Conservation (phyloP, 2,329 filamentous ascomycete species). For the Ophiocordyceps camponoti-floridani region DNA sequence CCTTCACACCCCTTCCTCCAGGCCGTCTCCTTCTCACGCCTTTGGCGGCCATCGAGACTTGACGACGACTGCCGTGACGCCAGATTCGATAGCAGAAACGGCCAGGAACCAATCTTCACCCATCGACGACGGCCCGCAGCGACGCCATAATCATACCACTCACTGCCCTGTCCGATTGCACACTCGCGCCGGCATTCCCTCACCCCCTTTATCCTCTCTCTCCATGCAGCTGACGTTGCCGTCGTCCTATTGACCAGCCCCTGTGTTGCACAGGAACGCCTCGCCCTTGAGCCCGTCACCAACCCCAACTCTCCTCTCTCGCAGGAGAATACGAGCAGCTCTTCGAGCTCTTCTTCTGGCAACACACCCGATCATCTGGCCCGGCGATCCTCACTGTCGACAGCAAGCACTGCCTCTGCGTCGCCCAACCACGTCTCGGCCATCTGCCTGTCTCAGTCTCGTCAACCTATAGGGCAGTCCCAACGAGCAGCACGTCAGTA, state of each 20-base stretch:
- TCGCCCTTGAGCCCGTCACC: conserved; percentile 5
- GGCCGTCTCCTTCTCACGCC: background rate
- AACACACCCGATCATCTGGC: conserved; percentile 8
- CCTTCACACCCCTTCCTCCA: background rate
- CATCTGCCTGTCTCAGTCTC: conserved; percentile 3
- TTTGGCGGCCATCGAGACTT: background rate
- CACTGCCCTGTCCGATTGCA: background rate
- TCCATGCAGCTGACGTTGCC: conserved; percentile 5
- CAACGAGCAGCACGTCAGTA: conserved; percentile 1
- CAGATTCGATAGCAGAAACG: background rate
- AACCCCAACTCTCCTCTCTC: conserved; percentile 7
- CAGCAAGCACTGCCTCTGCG: background rate
- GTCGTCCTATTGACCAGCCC: conserved; percentile 9
- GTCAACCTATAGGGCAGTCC: background rate
- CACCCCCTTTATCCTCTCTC: background rate
- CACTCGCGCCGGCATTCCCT: conserved; percentile 4
- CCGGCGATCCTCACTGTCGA: conserved; percentile 5
- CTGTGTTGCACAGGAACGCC: conserved; percentile 9
- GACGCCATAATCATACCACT: background rate
- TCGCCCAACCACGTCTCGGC: conserved; percentile 1
- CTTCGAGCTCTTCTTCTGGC: conserved; percentile 6
- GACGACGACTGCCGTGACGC: background rate
- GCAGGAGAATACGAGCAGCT: conserved; percentile 14
- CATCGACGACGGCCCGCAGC: background rate
- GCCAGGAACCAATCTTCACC: background rate